phyloP scores from a whole-genome alignment of 306 rosid genomes.

The Hippophae rhamnoides region DNA sequence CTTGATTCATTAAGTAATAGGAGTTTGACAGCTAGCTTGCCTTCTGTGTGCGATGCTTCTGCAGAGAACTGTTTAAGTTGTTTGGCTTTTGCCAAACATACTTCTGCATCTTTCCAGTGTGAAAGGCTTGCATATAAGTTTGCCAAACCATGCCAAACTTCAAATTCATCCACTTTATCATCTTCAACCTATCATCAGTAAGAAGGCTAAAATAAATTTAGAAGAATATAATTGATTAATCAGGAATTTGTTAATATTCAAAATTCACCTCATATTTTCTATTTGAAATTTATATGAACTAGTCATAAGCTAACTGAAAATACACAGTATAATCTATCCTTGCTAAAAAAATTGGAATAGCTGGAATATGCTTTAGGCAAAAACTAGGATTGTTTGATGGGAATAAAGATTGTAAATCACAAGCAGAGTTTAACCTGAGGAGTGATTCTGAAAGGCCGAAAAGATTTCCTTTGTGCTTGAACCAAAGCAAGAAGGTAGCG shows the following conservation, averaged over 20 bases:
- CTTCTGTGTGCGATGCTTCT: constrained; percentile 58
- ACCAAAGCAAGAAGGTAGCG: constrained; percentile 89
- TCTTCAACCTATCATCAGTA: constrained; percentile 42
- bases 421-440: constrained; percentile 47
- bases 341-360: not conserved
- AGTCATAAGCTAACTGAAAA: not conserved
- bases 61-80: constrained; percentile 54
- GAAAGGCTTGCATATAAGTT: constrained; percentile 81
- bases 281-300: not conserved
- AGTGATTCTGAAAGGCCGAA: constrained; percentile 42
- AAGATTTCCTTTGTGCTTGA: constrained; percentile 88
- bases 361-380: not conserved
- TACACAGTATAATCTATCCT: not conserved
- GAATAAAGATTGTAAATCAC: not conserved
- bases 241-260: not conserved
- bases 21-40: constrained; percentile 32
- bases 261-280: not conserved
- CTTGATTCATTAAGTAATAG: constrained; percentile 4
- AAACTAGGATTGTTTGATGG: not conserved
- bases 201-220: constrained; percentile 4
- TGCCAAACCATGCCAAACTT: constrained; percentile 92
- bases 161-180: constrained; percentile 64
- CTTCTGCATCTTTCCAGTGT: constrained; percentile 86
- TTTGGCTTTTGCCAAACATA: constrained; percentile 77
- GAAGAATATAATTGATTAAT: not conserved